Evolutionary conservation across 1,284 basidiomycete genomes (phyloP).

Genomic region (Sporisorium reilianum): DNA sequence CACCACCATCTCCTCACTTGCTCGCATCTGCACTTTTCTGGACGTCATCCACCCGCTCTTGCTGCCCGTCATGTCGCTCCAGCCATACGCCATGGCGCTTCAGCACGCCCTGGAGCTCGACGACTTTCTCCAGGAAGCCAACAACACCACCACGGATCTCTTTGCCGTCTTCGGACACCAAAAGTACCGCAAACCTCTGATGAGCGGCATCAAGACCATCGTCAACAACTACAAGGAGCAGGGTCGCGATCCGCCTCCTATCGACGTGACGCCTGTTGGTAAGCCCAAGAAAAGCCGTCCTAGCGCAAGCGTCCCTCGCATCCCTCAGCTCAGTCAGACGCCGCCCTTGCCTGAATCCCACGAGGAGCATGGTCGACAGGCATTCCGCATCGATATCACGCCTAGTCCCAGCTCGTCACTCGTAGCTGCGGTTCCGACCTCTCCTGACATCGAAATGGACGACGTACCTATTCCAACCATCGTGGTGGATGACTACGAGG

Average conservation of each 20-base stretch:
- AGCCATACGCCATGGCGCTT: neutral
- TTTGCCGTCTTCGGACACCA: neutral
- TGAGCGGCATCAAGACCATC: neutral
- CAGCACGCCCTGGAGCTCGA: slow-evolving; percentile 3
- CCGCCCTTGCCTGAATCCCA: neutral
- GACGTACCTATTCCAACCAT: neutral
- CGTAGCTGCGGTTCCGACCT: neutral
- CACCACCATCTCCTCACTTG: neutral
- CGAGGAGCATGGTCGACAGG: neutral
- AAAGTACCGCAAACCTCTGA: neutral
- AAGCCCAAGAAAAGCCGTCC: neutral
- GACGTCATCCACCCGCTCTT: neutral
- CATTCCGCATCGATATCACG: neutral
- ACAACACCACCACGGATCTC: slow-evolving; percentile 1
- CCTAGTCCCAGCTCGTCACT: neutral
- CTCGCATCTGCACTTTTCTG: neutral
- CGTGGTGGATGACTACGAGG: neutral
- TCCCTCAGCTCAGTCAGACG: neutral
- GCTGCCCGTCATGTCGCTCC: neutral
- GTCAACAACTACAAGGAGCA: neutral
- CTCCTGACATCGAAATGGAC: neutral
- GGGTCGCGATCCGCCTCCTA: neutral
- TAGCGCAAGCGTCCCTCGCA: neutral
- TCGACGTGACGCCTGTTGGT: neutral
- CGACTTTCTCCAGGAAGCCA: slow-evolving; percentile 5